A percentile compares a stretch with the other conserved stretches of the same genome.
phyloP scores from a whole-genome alignment of 495 filamentous ascomycete species.

The Penicillium waksmanii region DNA sequence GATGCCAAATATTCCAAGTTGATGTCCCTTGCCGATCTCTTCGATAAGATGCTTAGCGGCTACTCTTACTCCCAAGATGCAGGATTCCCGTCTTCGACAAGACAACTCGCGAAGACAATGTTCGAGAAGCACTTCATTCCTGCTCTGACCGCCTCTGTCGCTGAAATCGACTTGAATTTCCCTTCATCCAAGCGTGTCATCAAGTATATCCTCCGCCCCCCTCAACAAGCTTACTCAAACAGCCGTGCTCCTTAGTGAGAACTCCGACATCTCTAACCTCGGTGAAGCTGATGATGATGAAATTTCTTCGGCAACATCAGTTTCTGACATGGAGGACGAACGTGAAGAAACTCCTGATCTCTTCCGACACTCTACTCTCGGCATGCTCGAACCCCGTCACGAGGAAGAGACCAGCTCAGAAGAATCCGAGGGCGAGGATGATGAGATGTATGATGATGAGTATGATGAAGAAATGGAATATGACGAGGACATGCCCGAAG shows the following conservation, averaged over 20 bases:
- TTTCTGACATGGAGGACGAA: conserved; percentile 83
- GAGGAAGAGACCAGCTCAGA: conserved; percentile 72
- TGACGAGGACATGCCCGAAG: conserved; percentile 72
- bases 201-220: conserved; percentile 92
- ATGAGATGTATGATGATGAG: conserved; percentile 84
- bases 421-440: conserved; percentile 70
- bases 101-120: conserved; percentile 90
- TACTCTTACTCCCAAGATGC: conserved; percentile 62
- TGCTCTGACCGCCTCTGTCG: conserved; percentile 85
- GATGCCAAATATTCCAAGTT: conserved; percentile 86
- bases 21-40: conserved; percentile 84
- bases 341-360: conserved; percentile 97
- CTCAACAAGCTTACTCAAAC: conserved; percentile 84
- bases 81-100: conserved; percentile 51
- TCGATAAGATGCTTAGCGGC: conserved; percentile 87
- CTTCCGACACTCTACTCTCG: conserved; percentile 92
- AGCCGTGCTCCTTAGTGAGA: conserved; percentile 81
- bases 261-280: conserved; percentile 68
- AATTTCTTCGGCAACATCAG: conserved; percentile 84
- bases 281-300: conserved; percentile 83
- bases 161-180: conserved; percentile 94
- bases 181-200: conserved; percentile 89
- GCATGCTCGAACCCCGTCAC: conserved; percentile 86
- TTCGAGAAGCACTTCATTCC: conserved; percentile 95
- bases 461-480: conserved; percentile 92